phyloP scores from a whole-genome alignment of 495 filamentous ascomycete genomes.

The Neurospora pannonica region DNA sequence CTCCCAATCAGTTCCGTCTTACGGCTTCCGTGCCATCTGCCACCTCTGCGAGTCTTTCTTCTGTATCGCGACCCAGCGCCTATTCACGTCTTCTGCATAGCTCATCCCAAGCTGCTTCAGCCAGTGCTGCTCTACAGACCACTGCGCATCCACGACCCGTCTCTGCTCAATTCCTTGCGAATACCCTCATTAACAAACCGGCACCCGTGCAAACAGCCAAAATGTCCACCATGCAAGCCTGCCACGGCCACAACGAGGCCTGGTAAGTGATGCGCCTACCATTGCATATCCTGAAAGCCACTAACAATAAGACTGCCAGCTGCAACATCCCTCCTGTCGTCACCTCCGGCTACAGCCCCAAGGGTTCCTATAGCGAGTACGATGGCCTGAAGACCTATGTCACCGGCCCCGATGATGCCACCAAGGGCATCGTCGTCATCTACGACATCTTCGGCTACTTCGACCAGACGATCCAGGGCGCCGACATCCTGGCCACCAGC shows the following conservation, averaged over 20 bases:
- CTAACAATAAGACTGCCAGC: slow-evolving; percentile 24
- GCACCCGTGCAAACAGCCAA: slow-evolving; percentile 17
- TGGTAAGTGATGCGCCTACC: slow-evolving; percentile 1
- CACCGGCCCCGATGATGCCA: slow-evolving; percentile 49
- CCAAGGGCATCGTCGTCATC: slow-evolving; percentile 51
- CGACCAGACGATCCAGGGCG: slow-evolving; percentile 60
- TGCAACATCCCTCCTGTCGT: slow-evolving; percentile 65
- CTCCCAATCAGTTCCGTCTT: slow-evolving; percentile 10
- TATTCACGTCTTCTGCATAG: slow-evolving; percentile 5
- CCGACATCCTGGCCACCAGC: slow-evolving; percentile 56
- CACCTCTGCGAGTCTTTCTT: not conserved
- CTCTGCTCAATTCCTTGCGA: not conserved
- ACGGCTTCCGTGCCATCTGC: not conserved
- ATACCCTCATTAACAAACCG: not conserved
- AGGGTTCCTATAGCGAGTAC: slow-evolving; percentile 55
- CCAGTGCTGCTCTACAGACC: not conserved
- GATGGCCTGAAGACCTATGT: slow-evolving; percentile 64
- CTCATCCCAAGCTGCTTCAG: not conserved
- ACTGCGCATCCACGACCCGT: not conserved
- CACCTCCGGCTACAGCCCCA: slow-evolving; percentile 48
- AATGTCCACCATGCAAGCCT: slow-evolving; percentile 43
- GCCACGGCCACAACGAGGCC: slow-evolving; percentile 49
- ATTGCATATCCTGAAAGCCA: not conserved
- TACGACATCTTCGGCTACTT: slow-evolving; percentile 68
- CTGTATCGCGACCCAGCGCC: not conserved